Evolutionary conservation across 2,329 filamentous ascomycete species (phyloP).

Genomic region (Cladophialophora carrionii): DNA sequence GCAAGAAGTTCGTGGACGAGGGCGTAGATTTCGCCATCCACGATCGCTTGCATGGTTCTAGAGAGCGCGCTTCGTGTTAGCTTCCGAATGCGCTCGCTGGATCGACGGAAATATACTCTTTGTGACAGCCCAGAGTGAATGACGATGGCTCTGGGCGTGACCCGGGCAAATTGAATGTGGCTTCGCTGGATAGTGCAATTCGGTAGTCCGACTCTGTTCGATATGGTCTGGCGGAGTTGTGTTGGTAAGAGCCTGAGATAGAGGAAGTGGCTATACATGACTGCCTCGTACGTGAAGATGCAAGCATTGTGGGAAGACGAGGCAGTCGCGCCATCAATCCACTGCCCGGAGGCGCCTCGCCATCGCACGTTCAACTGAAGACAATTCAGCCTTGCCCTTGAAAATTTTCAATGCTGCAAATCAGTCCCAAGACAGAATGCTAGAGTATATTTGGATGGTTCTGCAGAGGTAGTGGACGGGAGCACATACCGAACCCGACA

Average conservation of each 20-base stretch:
- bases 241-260: background rate
- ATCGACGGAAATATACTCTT: background rate
- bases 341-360: background rate
- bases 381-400: background rate
- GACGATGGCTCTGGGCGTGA: background rate
- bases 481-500: background rate
- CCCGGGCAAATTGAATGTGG: background rate
- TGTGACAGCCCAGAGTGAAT: background rate
- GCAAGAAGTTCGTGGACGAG: background rate
- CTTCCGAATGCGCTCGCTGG: background rate
- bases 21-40: background rate
- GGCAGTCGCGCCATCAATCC: background rate
- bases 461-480: background rate
- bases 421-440: background rate
- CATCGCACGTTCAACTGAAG: background rate
- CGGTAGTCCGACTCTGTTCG: background rate
- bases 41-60: background rate
- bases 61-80: background rate
- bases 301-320: background rate
- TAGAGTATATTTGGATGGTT: too few species aligned
- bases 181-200: background rate
- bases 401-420: background rate
- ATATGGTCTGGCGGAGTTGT: background rate
- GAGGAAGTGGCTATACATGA: background rate
- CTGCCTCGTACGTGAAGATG: background rate